Conservation (phyloP, 2,329 filamentous ascomycete species). For the Rhexocercosporidium sp. region DNA sequence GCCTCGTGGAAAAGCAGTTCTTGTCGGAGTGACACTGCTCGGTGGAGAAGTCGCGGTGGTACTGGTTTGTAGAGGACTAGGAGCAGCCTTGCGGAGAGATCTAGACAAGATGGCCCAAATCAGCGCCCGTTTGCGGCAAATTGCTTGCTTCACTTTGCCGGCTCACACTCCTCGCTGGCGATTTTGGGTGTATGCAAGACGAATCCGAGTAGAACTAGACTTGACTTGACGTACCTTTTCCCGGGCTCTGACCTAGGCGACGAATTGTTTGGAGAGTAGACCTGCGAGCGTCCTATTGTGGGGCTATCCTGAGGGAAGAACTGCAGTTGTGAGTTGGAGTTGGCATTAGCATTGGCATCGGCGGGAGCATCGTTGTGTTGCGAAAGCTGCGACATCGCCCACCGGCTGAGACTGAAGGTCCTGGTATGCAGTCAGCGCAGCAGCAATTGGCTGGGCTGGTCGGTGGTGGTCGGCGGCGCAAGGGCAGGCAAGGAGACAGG, state of each 20-base stretch:
- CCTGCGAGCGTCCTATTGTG: constrained; percentile 36
- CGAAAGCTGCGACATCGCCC: constrained; percentile 42
- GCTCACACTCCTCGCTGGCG: not conserved
- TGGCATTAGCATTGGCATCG: constrained; percentile 22
- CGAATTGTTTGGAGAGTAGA: constrained; percentile 35
- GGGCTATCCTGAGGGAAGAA: constrained; percentile 37
- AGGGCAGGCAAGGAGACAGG: not conserved
- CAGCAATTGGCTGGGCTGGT: constrained; percentile 30
- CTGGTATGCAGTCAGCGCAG: constrained; percentile 7
- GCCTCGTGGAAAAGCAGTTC: constrained; percentile 36
- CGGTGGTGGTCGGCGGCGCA: constrained; percentile 8
- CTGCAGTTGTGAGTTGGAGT: constrained; percentile 28
- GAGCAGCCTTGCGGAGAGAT: constrained; percentile 42
- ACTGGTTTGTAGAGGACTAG: constrained; percentile 43
- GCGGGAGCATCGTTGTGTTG: constrained; percentile 39
- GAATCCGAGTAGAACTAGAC: constrained; percentile 11
- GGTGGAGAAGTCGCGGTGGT: constrained; percentile 38
- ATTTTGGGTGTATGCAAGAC: not conserved
- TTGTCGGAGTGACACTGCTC: constrained; percentile 40
- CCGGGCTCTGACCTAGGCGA: constrained; percentile 32
- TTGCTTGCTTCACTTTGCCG: constrained; percentile 2
- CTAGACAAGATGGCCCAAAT: constrained; percentile 32
- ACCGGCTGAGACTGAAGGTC: constrained; percentile 34
- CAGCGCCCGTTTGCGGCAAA: constrained; percentile 30
- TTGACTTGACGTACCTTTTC: constrained; percentile 36